A percentile compares a stretch with the other conserved stretches of the same genome.
Evolutionary conservation across 2,329 filamentous ascomycete species (phyloP).

Genomic region (Verticillium dahliae): DNA sequence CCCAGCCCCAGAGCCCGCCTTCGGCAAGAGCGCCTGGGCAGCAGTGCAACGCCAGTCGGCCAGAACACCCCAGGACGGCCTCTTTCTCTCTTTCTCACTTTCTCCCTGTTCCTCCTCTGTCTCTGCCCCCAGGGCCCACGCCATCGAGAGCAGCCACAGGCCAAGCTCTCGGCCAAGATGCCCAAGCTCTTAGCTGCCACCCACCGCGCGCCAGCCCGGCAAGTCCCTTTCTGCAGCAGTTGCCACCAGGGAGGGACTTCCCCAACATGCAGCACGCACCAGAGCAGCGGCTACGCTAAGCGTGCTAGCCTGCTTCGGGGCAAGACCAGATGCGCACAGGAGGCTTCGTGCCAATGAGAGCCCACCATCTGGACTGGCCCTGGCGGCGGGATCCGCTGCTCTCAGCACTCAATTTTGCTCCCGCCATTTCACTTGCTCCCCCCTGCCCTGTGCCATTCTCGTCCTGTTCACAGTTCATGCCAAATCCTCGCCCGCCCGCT

Average conservation of each 20-base stretch:
- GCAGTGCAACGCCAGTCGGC: background rate
- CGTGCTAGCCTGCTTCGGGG: background rate
- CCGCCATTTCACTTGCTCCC: background rate
- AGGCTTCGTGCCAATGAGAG: background rate
- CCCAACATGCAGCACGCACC: background rate
- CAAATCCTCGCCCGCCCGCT: background rate
- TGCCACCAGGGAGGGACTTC: background rate
- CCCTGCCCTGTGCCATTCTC: background rate
- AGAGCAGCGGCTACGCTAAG: background rate
- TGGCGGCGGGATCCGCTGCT: background rate
- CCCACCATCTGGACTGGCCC: background rate
- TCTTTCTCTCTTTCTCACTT: background rate
- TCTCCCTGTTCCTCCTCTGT: too few species aligned
- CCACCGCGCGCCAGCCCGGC: background rate
- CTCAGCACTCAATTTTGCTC: background rate
- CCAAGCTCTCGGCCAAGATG: background rate
- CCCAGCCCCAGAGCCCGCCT: background rate
- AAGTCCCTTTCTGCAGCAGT: background rate
- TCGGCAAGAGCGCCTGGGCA: background rate
- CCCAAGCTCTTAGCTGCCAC: background rate
- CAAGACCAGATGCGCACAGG: slow-evolving; percentile 1
- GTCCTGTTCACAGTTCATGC: background rate
- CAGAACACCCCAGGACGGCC: background rate
- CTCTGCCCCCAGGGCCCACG: background rate
- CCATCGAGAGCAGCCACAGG: background rate